These are phyloP conservation scores for Ogataea nakhonphanomensis DNA, from an alignment of 805 yeast genomes.

Conservation along the genomic window DNA sequence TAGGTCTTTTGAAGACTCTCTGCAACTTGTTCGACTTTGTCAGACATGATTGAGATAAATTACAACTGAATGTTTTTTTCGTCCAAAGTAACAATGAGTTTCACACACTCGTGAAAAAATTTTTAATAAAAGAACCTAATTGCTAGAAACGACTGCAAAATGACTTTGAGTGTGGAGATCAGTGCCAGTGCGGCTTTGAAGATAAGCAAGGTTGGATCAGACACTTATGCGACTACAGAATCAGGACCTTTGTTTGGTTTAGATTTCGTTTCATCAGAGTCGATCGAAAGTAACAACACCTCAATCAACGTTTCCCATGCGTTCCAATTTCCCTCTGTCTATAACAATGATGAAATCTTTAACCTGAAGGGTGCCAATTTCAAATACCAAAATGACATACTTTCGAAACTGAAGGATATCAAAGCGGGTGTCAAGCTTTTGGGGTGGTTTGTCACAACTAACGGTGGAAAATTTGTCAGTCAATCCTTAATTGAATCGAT, in stretches of 20 bases:
- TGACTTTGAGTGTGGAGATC: conserved; percentile 35
- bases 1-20: conserved; percentile 68
- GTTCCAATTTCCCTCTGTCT: conserved; percentile 57
- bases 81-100: conserved; percentile 3
- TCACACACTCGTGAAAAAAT: conserved; percentile 5
- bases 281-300: conserved; percentile 13
- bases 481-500: conserved; percentile 66
- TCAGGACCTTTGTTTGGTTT: conserved; percentile 77
- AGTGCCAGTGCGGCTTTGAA: conserved; percentile 56
- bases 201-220: conserved; percentile 64
- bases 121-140: conserved; percentile 4
- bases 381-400: conserved; percentile 65
- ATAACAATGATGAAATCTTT: conserved; percentile 47
- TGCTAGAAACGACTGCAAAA: not conserved
- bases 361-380: conserved; percentile 54
- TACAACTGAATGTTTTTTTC: not conserved
- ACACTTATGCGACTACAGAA: conserved; percentile 55
- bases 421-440: conserved; percentile 66
- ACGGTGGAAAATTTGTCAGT: conserved; percentile 66
- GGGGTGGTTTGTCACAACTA: conserved; percentile 79
- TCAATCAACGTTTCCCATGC: conserved; percentile 53
- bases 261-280: conserved; percentile 52
- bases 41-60: conserved; percentile 24
- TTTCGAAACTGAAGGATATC: conserved; percentile 56
- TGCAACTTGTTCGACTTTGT: conserved; percentile 57